These are phyloP conservation scores for Aspergillus unguis DNA, from an alignment of 2,329 filamentous ascomycete genomes.

Conservation along the genomic window DNA sequence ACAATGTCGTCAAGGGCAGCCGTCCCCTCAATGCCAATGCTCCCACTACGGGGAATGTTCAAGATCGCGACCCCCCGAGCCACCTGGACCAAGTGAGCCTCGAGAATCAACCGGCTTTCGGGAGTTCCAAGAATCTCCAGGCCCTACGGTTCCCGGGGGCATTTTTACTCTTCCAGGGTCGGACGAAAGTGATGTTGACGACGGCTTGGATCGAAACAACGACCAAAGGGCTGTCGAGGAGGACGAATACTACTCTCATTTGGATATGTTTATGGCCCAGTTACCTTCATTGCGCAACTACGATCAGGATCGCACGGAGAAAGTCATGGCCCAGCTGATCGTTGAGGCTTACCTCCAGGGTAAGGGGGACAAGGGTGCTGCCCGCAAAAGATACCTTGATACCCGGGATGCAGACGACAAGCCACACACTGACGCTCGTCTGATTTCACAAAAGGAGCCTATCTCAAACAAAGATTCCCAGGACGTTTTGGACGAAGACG, in stretches of 20 bases:
- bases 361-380: not conserved
- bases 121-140: not conserved
- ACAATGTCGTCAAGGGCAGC: not conserved
- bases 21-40: not conserved
- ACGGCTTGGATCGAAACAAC: not conserved
- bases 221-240: not conserved
- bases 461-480: too few species aligned
- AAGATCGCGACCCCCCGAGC: not conserved
- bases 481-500: not conserved
- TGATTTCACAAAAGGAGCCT: not conserved
- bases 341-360: not conserved
- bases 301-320: not conserved
- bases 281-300: not conserved
- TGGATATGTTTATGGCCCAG: not conserved
- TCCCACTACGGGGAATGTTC: too few species aligned
- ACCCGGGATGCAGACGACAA: not conserved
- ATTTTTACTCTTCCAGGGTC: constrained; percentile 12
- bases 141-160: not conserved
- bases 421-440: not conserved
- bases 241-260: not conserved
- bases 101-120: not conserved
- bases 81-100: not conserved
- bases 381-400: not conserved
- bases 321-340: not conserved
- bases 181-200: not conserved